A percentile compares a stretch with the other conserved stretches of the same genome.
Evolutionary conservation across 495 filamentous ascomycete species (phyloP).

Genomic region (Cercophora samala): DNA sequence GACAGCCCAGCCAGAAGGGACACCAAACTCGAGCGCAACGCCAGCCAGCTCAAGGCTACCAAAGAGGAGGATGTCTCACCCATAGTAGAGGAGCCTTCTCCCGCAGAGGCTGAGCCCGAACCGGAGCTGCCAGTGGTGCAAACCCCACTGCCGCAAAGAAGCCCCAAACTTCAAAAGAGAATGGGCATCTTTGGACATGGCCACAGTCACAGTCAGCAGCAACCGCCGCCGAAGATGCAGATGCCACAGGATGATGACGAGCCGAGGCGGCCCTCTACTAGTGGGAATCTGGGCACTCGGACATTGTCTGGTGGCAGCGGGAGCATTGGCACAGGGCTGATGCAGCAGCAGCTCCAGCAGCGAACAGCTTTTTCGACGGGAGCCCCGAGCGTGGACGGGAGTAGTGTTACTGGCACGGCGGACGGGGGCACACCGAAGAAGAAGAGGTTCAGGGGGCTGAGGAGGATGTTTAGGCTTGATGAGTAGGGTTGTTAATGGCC

Average conservation of each 20-base stretch:
- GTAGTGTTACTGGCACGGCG: conserved; percentile 24
- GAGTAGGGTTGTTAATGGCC: conserved; percentile 31
- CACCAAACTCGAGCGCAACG: conserved; percentile 49
- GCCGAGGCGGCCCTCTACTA: not conserved
- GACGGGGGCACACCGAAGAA: conserved; percentile 48
- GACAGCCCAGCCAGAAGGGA: conserved; percentile 52
- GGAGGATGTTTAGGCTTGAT: conserved; percentile 55
- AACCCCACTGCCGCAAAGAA: conserved; percentile 11
- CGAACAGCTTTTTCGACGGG: conserved; percentile 25
- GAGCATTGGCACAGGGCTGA: not conserved
- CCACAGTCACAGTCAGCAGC: not conserved
- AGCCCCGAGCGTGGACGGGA: conserved; percentile 18
- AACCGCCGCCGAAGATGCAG: not conserved
- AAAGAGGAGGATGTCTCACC: conserved; percentile 12
- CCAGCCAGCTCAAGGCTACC: conserved; percentile 38
- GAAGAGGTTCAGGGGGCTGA: conserved; percentile 57
- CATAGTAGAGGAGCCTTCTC: not conserved
- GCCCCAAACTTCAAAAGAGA: conserved; percentile 38
- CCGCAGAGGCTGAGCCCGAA: conserved; percentile 11
- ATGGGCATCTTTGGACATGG: not conserved
- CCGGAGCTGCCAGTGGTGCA: not conserved
- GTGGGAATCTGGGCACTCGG: conserved; percentile 33
- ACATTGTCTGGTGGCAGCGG: conserved; percentile 22
- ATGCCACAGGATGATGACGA: conserved; percentile 8
- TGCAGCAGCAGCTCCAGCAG: conserved; percentile 8